Percentiles rank a stretch among this genome's conserved stretches.
phyloP scores from a whole-genome alignment of 768 basidiomycete genomes.

The Boletus reticulatus region DNA sequence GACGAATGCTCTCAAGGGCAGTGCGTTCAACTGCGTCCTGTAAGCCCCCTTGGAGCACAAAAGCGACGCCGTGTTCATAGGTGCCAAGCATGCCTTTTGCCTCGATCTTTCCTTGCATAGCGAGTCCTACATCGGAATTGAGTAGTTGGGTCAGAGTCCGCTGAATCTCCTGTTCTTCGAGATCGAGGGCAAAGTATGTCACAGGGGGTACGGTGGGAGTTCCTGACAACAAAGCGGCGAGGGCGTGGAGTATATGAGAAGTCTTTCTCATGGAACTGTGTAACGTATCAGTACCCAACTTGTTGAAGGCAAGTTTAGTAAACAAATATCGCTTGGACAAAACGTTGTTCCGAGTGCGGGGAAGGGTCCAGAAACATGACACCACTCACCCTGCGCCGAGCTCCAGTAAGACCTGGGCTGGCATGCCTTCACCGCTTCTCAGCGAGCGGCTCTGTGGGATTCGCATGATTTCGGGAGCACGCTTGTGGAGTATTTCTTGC shows the following conservation, averaged over 20 bases:
- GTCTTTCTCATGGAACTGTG: conserved; percentile 84
- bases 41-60: conserved; percentile 50
- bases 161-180: conserved; percentile 82
- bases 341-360: neutral
- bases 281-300: conserved; percentile 8
- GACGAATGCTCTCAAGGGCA: conserved; percentile 5
- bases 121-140: conserved; percentile 56
- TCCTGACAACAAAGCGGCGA: conserved; percentile 53
- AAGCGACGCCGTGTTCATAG: conserved; percentile 85
- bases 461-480: conserved; percentile 72
- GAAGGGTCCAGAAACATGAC: neutral
- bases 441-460: conserved; percentile 53
- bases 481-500: conserved; percentile 73
- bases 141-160: conserved; percentile 73
- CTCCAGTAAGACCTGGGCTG: conserved; percentile 71
- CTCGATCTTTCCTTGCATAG: conserved; percentile 68
- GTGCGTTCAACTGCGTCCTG: conserved; percentile 3
- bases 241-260: conserved; percentile 72
- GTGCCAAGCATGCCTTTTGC: conserved; percentile 89
- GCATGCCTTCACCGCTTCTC: conserved; percentile 18
- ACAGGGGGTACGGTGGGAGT: conserved; percentile 45
- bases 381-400: conserved; percentile 87
- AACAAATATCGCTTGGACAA: neutral
- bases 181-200: conserved; percentile 90
- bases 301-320: neutral